Percentiles rank a stretch among this genome's conserved stretches.
Conservation (phyloP, 495 filamentous ascomycete species). For the Acidomyces sp. region DNA sequence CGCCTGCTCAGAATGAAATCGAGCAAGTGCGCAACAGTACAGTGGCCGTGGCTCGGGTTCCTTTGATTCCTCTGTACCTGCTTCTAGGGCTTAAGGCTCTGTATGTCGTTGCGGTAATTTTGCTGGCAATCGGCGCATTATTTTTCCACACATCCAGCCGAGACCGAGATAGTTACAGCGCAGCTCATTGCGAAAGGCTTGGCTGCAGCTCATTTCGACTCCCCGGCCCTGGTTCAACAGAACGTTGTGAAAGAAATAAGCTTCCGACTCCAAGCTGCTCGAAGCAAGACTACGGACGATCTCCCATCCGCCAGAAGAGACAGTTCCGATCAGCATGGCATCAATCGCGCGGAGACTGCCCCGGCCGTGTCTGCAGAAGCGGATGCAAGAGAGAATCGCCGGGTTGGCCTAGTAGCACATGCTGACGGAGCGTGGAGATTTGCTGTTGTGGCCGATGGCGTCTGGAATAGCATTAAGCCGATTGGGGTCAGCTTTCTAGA, state of each 20-base stretch:
- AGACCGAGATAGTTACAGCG: conserved; percentile 1
- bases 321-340: too few species aligned
- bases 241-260: background rate
- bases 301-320: background rate
- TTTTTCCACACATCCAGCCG: conserved; percentile 1
- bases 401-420: conserved; percentile 1
- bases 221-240: background rate
- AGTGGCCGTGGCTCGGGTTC: background rate
- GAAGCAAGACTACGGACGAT: background rate
- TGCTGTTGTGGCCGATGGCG: conserved; percentile 1
- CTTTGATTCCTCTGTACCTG: conserved; percentile 1
- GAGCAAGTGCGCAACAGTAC: background rate
- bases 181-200: conserved; percentile 2
- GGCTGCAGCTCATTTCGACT: conserved; percentile 2
- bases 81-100: background rate
- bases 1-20: background rate
- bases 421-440: conserved; percentile 3
- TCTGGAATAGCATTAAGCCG: conserved; percentile 1
- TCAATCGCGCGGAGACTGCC: too few species aligned
- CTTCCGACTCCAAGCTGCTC: background rate
- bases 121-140: conserved; percentile 1
- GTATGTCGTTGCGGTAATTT: conserved; percentile 1
- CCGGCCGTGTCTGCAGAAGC: background rate
- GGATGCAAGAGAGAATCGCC: background rate
- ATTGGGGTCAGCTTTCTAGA: background rate